Percentiles rank a stretch among this genome's conserved stretches.
Conservation (phyloP, 176 grass and related monocot genomes). For the Canna indica region DNA sequence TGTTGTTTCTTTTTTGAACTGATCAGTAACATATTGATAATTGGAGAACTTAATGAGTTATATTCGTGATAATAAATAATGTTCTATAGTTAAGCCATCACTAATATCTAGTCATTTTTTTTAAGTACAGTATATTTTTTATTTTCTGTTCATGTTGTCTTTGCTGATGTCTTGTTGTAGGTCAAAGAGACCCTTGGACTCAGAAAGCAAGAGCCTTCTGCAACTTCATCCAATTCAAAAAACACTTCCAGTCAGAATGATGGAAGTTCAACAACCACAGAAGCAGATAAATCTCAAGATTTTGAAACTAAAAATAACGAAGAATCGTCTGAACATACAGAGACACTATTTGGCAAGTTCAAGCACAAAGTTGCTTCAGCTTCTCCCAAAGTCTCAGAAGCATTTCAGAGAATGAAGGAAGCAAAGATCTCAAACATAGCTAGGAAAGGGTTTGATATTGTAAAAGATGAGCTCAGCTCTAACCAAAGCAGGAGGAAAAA, state of each 20-base stretch:
- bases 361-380: constrained; percentile 45
- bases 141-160: not conserved
- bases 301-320: constrained; percentile 16
- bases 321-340: constrained; percentile 20
- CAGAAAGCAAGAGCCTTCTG: constrained; percentile 42
- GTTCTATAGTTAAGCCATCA: too few relatives aligned
- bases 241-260: constrained; percentile 23
- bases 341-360: constrained; percentile 45
- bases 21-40: too few relatives aligned
- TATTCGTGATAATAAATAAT: too few relatives aligned
- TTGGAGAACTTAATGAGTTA: too few relatives aligned
- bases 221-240: constrained; percentile 18
- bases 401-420: constrained; percentile 57
- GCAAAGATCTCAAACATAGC: constrained; percentile 48
- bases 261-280: constrained; percentile 24
- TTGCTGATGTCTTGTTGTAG: constrained; percentile 19
- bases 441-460: constrained; percentile 59
- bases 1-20: too few relatives aligned
- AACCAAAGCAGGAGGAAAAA: constrained; percentile 44
- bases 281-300: constrained; percentile 25
- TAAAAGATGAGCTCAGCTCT: constrained; percentile 63
- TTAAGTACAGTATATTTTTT: too few relatives aligned
- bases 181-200: constrained; percentile 56
- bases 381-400: constrained; percentile 38
- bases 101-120: too few relatives aligned